Percentiles rank a stretch among this genome's conserved stretches.
Evolutionary conservation across 2,329 filamentous ascomycete species (phyloP).

Genomic region (Colletotrichum higginsianum): DNA sequence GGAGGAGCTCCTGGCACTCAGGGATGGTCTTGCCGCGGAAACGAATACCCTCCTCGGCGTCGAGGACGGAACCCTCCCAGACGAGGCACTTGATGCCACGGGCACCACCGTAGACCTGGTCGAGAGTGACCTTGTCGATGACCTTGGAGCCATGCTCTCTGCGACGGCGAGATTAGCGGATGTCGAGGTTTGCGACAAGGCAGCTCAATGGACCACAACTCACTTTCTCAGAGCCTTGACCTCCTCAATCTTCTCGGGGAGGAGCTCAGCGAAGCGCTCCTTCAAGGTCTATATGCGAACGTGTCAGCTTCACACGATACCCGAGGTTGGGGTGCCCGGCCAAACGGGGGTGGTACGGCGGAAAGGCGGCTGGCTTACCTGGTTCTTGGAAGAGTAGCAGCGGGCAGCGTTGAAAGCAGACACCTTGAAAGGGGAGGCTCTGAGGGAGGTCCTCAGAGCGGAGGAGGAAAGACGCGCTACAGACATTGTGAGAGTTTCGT

Average conservation of each 20-base stretch:
- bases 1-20: constrained; percentile 97
- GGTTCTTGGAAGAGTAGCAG: constrained; percentile 93
- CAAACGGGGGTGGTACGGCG: constrained; percentile 29
- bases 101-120: constrained; percentile 99
- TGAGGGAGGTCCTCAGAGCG: constrained; percentile 83
- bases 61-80: constrained; percentile 98
- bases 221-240: constrained; percentile 99
- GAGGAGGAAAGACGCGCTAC: constrained; percentile 85
- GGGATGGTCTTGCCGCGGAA: constrained; percentile 99
- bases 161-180: constrained; percentile 44
- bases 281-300: constrained; percentile 82
- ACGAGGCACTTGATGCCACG: constrained; percentile 99
- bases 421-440: constrained; percentile 75
- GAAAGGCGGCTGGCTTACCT: constrained; percentile 69
- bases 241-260: constrained; percentile 98
- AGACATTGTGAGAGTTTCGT: constrained; percentile 75
- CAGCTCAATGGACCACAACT: constrained; percentile 53
- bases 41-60: constrained; percentile 98
- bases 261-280: constrained; percentile 96
- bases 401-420: constrained; percentile 86
- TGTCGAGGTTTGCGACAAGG: constrained; percentile 30
- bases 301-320: constrained; percentile 45
- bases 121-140: constrained; percentile 96
- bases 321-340: constrained; percentile 43
- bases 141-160: constrained; percentile 97